A percentile compares a stretch with the other conserved stretches of the same genome.
These are phyloP conservation scores for Heliocybe sulcata DNA, from an alignment of 1,284 basidiomycete genomes.

Conservation along the genomic window DNA sequence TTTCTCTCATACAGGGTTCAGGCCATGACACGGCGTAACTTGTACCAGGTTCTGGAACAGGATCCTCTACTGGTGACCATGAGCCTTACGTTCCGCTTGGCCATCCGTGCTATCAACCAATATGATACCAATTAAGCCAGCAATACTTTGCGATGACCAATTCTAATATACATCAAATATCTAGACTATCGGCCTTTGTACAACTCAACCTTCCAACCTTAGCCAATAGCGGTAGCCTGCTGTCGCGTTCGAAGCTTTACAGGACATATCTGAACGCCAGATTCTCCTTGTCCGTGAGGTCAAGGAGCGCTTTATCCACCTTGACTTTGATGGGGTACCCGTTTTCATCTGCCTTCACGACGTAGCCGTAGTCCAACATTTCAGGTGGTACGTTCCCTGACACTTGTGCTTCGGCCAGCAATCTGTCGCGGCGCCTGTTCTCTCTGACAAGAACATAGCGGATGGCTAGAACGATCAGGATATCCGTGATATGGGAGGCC, in stretches of 20 bases:
- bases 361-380: constrained; percentile 17
- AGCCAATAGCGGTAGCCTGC: neutral
- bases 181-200: neutral
- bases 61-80: neutral
- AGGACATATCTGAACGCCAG: constrained; percentile 16
- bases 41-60: too few species aligned
- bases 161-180: too few species aligned
- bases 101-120: too few species aligned
- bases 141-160: too few species aligned
- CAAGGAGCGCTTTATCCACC: constrained; percentile 16
- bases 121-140: too few species aligned
- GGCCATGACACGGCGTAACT: too few species aligned
- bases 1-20: too few species aligned
- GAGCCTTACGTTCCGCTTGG: too few species aligned
- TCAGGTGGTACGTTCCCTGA: constrained; percentile 8
- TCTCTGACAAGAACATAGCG: constrained; percentile 13
- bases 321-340: constrained; percentile 8
- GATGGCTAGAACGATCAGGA: constrained; percentile 14
- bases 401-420: constrained; percentile 9
- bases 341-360: constrained; percentile 15
- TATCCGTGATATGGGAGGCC: constrained; percentile 13
- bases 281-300: constrained; percentile 18
- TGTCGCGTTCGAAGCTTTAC: neutral
- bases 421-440: constrained; percentile 18
- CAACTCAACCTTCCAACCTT: neutral